Evolutionary conservation across 2,329 filamentous ascomycete species (phyloP), one percentile per base, ranked within the genome.

Genomic region (Venturia effusa): DNA sequence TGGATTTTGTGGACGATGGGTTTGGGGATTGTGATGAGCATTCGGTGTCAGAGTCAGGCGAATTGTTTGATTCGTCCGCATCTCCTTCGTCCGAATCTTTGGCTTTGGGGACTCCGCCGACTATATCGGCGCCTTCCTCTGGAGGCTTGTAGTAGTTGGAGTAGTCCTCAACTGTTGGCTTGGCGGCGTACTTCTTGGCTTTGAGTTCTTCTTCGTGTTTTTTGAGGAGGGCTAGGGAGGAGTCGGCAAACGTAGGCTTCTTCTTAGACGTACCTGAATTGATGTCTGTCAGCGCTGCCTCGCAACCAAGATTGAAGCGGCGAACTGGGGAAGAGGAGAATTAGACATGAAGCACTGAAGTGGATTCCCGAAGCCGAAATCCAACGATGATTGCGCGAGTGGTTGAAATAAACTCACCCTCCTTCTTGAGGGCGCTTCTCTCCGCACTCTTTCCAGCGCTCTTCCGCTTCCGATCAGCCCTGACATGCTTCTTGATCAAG

Each of bases 261-360:
- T 61, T 61, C 19, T 64, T 62, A 2, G 66, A 74, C 76, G 67
- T 72, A 79, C 77, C 74, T 69, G 73, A 73, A 22, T 70, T 69
- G 30, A 71, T 69, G 15, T 71, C 72, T 61, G 70, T 67, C 48
- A 54, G 66, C 2, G 72, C 73, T 59, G 69, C 67, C 59, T 71
- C 68, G 55, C 69, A 72, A 4, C 70, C 74, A 24, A 72, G 66
- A 27, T 70, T 67, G 65, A 75, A 75, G 61, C 68, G 71, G 61
- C 67, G 68, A 1, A 66, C 70, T 72, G 60, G 27, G n/a, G 40
- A 65, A 61, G 67, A 67, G 60, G 68, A 67, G 27, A 61, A 65
- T 64, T 24, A 64, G 55, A 61, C 13, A n/a, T 11, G 13, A 39
- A n/a, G 22, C n/a, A 37, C 13, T n/a, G 1, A 30, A 61, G 41